Evolutionary conservation across 257 asterid genomes (phyloP).

Genomic region (Thymus quinquecostatus): DNA sequence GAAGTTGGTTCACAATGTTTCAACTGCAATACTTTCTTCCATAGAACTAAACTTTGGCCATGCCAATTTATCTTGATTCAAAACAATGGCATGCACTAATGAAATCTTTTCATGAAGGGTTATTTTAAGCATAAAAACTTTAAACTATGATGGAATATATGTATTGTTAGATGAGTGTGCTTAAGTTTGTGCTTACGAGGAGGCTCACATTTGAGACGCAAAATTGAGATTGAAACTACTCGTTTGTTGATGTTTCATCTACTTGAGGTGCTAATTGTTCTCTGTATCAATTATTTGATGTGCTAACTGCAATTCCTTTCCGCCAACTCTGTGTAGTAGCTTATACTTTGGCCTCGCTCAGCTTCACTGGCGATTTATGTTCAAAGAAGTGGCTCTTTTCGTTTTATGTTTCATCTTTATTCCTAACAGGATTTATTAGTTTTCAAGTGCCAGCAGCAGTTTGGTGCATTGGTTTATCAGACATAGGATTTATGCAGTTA

Average conservation of each 20-base stretch:
- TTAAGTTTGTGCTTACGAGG: too few relatives aligned
- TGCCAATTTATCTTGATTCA: not conserved
- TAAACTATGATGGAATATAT: too few relatives aligned
- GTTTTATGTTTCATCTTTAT: not conserved
- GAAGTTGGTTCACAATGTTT: not conserved
- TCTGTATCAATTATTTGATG: not conserved
- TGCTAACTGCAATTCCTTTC: not conserved
- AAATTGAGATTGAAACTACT: not conserved
- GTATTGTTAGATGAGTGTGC: too few relatives aligned
- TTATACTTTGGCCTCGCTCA: not conserved
- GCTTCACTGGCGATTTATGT: not conserved
- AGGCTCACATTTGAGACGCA: not conserved
- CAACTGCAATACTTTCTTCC: not conserved
- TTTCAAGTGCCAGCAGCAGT: not conserved
- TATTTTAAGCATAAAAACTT: too few relatives aligned
- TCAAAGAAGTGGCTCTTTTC: not conserved
- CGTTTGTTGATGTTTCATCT: not conserved
- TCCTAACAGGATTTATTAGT: not conserved
- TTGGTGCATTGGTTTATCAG: not conserved
- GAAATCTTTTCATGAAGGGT: too few relatives aligned
- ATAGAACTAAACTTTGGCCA: not conserved
- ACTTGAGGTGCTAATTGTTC: not conserved
- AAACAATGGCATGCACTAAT: too few relatives aligned
- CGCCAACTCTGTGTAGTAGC: not conserved
- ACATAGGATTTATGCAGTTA: not conserved